A percentile compares a stretch with the other conserved stretches of the same genome.
These are phyloP conservation scores for Micractinium sp. DNA, from an alignment of 139 green algal species.

Conservation along the genomic window DNA sequence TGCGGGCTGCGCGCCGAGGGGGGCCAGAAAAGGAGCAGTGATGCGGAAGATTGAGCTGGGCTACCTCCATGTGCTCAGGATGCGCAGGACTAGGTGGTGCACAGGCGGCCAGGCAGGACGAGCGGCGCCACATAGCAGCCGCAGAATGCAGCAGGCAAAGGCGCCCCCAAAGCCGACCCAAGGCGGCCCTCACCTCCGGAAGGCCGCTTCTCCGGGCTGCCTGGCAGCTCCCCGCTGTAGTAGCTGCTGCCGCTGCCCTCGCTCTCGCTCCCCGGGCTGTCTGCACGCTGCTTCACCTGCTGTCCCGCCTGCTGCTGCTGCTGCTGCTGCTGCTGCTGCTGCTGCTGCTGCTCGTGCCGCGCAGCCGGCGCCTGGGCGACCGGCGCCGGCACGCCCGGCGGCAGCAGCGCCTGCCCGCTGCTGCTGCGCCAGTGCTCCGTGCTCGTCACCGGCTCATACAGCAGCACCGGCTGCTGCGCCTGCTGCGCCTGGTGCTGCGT, in stretches of 20 bases:
- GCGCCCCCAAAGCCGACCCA: not conserved
- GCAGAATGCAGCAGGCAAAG: too few species aligned
- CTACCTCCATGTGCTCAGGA: not conserved
- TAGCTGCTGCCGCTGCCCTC: constrained; percentile 19
- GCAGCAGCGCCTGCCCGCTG: constrained; percentile 6
- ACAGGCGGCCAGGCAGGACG: not conserved
- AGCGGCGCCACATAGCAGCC: not conserved
- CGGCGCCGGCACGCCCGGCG: not conserved
- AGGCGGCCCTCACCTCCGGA: not conserved
- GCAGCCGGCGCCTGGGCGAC: not conserved
- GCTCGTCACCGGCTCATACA: constrained; percentile 15
- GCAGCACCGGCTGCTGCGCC: constrained; percentile 10
- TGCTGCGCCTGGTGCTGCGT: constrained; percentile 7
- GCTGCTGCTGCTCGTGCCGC: not conserved
- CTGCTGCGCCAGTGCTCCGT: constrained; percentile 17
- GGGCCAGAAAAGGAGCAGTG: not conserved
- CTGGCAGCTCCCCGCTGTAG: constrained; percentile 16
- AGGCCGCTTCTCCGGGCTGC: constrained; percentile 15
- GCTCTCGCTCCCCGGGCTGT: not conserved
- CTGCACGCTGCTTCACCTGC: not conserved
- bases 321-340: not conserved
- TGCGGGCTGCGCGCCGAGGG: not conserved
- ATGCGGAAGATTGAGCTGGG: not conserved
- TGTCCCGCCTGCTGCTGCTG: not conserved
- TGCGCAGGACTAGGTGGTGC: not conserved